Evolutionary conservation across 176 grass and related monocot genomes (phyloP).

Genomic region (Musa beccarii): DNA sequence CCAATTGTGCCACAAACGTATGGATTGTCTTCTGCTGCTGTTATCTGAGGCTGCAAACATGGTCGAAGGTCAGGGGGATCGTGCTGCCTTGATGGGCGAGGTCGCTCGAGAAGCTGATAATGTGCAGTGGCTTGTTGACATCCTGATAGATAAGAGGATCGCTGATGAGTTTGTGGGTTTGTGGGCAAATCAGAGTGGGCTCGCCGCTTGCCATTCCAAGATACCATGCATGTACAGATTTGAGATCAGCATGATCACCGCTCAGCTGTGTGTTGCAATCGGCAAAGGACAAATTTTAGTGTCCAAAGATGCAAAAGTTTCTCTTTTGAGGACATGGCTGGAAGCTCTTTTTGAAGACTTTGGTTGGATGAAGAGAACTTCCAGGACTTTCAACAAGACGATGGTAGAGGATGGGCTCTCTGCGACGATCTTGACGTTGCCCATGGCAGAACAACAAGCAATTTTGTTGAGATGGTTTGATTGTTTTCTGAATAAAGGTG

Average conservation of each 20-base stretch:
- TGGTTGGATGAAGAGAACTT: slow-evolving; percentile 21
- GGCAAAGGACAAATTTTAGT: slow-evolving; percentile 20
- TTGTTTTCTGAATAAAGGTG: slow-evolving; percentile 22
- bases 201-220: slow-evolving; percentile 7
- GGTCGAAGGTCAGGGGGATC: slow-evolving; percentile 2
- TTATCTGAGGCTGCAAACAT: slow-evolving; percentile 5
- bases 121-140: slow-evolving; percentile 18
- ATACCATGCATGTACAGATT: slow-evolving; percentile 21
- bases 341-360: slow-evolving; percentile 20
- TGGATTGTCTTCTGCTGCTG: not conserved
- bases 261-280: slow-evolving; percentile 14
- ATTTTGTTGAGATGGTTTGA: slow-evolving; percentile 19
- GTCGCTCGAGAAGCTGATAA: slow-evolving; percentile 20
- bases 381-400: slow-evolving; percentile 13
- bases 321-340: slow-evolving; percentile 14
- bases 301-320: slow-evolving; percentile 8
- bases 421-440: slow-evolving; percentile 14
- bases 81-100: slow-evolving; percentile 5
- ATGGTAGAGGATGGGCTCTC: slow-evolving; percentile 11
- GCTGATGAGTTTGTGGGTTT: slow-evolving; percentile 10
- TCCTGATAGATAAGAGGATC: slow-evolving; percentile 14
- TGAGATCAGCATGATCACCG: slow-evolving; percentile 21
- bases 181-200: slow-evolving; percentile 2
- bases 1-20: slow-evolving; percentile 5
- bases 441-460: slow-evolving; percentile 11